Evolutionary conservation across 164 flowering plant species (phyloP).

Genomic region (Stephania japonica): DNA sequence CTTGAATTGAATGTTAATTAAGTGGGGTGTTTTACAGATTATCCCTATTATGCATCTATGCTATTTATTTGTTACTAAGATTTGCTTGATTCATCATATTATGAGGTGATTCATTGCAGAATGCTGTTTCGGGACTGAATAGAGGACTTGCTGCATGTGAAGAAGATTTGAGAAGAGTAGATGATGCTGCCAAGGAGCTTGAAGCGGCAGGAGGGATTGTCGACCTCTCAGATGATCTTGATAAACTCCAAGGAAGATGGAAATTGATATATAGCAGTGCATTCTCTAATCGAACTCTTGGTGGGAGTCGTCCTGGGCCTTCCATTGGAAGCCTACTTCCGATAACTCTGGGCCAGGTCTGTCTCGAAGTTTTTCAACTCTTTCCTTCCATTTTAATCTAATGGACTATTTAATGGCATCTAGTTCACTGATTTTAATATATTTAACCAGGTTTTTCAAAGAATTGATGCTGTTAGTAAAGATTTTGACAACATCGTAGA

Average conservation of each 20-base stretch:
- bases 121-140: conserved; percentile 82
- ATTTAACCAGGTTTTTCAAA: conserved; percentile 69
- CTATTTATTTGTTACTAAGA: neutral
- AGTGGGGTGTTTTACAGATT: too few relatives aligned
- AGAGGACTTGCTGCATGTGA: conserved; percentile 84
- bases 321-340: conserved; percentile 88
- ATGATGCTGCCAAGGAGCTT: conserved; percentile 76
- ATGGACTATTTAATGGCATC: neutral
- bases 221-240: conserved; percentile 59
- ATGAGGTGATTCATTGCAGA: conserved; percentile 41
- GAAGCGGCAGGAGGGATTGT: conserved; percentile 72
- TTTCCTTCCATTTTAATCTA: neutral
- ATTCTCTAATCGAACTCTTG: conserved; percentile 86
- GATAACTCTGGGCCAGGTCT: conserved; percentile 87
- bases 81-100: conserved; percentile 2
- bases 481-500: conserved; percentile 96
- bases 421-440: neutral
- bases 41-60: too few relatives aligned
- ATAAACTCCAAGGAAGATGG: conserved; percentile 91
- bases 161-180: conserved; percentile 71
- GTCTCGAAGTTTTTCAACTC: neutral
- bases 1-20: neutral
- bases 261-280: conserved; percentile 88
- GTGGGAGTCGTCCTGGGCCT: conserved; percentile 97
- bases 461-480: conserved; percentile 80